A percentile compares a stretch with the other conserved stretches of the same genome.
Conservation (phyloP, 2,329 filamentous ascomycete species). For the Colletotrichum brevisporum region DNA sequence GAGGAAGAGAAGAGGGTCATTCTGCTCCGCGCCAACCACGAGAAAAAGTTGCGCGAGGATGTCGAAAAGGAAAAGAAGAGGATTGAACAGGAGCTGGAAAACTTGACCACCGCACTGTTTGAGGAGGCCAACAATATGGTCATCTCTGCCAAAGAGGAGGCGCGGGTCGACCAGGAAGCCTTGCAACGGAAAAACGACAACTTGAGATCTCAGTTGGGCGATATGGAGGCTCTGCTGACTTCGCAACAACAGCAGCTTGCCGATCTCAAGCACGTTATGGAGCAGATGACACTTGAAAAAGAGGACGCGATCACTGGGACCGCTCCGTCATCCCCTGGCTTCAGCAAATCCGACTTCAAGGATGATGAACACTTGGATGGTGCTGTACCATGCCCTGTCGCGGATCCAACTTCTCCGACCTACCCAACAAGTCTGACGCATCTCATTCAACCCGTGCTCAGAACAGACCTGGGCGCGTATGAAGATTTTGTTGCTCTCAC, state of each 20-base stretch:
- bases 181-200: slow-evolving; percentile 90
- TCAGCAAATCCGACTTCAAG: slow-evolving; percentile 76
- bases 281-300: slow-evolving; percentile 81
- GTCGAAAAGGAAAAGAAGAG: slow-evolving; percentile 85
- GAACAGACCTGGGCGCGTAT: slow-evolving; percentile 84
- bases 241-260: slow-evolving; percentile 94
- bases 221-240: slow-evolving; percentile 86
- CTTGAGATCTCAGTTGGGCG: slow-evolving; percentile 85
- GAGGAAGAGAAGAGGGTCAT: slow-evolving; percentile 79
- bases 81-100: slow-evolving; percentile 94
- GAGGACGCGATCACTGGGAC: slow-evolving; percentile 82
- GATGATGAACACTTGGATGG: slow-evolving; percentile 60
- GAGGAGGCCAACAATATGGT: slow-evolving; percentile 99
- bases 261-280: slow-evolving; percentile 93
- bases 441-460: slow-evolving; percentile 85
- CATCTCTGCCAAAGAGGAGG: slow-evolving; percentile 89
- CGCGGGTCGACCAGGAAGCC: slow-evolving; percentile 85
- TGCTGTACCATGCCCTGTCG: slow-evolving; percentile 53
- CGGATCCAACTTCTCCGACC: slow-evolving; percentile 64
- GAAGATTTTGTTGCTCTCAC: slow-evolving; percentile 88
- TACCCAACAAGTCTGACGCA: slow-evolving; percentile 83
- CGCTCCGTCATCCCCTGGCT: slow-evolving; percentile 84
- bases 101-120: slow-evolving; percentile 91
- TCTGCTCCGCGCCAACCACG: slow-evolving; percentile 72
- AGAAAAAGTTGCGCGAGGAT: slow-evolving; percentile 74